These are phyloP conservation scores for Diversispora eburnea DNA, from an alignment of 192 early-diverging fungal species.

Conservation along the genomic window DNA sequence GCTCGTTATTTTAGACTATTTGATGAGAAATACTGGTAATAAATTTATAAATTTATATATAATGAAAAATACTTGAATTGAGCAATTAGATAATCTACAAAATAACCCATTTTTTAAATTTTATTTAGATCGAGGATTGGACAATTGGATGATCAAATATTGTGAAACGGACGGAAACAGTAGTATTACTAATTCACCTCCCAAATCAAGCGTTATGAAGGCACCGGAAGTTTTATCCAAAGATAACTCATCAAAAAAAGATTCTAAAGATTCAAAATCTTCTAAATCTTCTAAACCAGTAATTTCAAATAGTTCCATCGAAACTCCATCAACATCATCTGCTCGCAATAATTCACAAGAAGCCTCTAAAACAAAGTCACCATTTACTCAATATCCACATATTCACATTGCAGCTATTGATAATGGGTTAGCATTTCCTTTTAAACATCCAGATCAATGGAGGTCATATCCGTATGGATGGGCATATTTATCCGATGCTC, in stretches of 20 bases:
- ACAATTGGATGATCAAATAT: conserved; percentile 88
- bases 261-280: neutral
- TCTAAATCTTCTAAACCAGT: neutral
- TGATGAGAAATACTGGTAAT: conserved; percentile 87
- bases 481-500: conserved; percentile 64
- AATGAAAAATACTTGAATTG: no score
- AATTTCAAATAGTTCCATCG: neutral
- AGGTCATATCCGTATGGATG: conserved; percentile 92
- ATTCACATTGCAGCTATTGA: conserved; percentile 86
- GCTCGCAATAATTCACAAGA: neutral
- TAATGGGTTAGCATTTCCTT: conserved; percentile 91
- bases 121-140: conserved; percentile 54
- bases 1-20: conserved; percentile 80
- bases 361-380: neutral
- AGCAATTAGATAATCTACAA: neutral
- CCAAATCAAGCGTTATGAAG: conserved; percentile 21
- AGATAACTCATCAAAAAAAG: neutral
- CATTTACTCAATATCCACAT: conserved; percentile 33
- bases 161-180: conserved; percentile 42
- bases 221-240: conserved; percentile 14
- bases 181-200: conserved; percentile 20
- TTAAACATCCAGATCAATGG: conserved; percentile 86
- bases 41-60: conserved; percentile 34
- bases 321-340: neutral
- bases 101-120: neutral